Conservation (phyloP, 257 asterid species). For the Haberlea rhodopensis region DNA sequence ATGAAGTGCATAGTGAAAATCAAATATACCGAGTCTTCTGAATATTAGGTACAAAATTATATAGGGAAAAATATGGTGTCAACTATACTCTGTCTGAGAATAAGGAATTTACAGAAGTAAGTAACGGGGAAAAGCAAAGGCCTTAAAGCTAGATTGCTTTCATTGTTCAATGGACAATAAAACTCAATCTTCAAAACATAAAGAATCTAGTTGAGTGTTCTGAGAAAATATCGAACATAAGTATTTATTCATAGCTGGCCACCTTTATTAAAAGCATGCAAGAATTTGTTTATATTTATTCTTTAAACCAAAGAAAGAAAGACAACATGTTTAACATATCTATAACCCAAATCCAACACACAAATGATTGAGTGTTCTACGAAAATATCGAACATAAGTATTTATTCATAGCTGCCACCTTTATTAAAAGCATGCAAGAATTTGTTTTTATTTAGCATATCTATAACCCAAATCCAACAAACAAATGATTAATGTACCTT, state of each 20-base stretch:
- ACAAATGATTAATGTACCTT: neutral
- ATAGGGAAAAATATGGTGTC: neutral
- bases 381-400: too few relatives aligned
- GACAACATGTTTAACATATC: neutral
- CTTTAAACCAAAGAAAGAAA: neutral
- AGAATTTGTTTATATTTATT: neutral
- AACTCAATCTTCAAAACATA: neutral
- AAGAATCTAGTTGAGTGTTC: neutral
- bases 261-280: neutral
- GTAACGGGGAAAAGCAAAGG: neutral
- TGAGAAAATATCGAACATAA: neutral
- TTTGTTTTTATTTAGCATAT: too few relatives aligned
- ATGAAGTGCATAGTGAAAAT: constrained; percentile 8
- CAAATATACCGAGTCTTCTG: neutral
- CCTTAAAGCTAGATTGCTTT: constrained; percentile 4
- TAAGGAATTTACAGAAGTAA: neutral
- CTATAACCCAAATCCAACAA: too few relatives aligned
- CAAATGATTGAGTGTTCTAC: too few relatives aligned
- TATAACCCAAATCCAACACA: neutral
- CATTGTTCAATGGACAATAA: neutral
- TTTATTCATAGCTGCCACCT: too few relatives aligned
- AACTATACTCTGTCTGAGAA: constrained; percentile 6
- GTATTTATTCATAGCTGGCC: neutral
- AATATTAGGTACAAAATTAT: constrained; percentile 7
- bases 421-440: too few relatives aligned